A percentile compares a stretch with the other conserved stretches of the same genome.
phyloP scores from a whole-genome alignment of 2,329 filamentous ascomycete genomes.

The Arthrobotrys megalospora region DNA sequence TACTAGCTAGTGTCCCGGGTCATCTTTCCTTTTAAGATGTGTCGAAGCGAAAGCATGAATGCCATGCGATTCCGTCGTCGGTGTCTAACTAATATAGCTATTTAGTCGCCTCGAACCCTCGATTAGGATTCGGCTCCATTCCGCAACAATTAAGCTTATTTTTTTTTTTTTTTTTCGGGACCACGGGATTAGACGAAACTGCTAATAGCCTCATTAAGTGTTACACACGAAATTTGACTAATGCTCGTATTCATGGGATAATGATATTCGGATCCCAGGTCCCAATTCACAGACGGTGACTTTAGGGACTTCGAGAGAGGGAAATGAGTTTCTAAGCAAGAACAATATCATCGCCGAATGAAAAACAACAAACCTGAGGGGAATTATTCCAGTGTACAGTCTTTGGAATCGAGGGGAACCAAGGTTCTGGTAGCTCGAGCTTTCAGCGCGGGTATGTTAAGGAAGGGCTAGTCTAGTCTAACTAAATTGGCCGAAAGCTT shows the following conservation, averaged over 20 bases:
- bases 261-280: too few species aligned
- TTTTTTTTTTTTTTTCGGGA: not conserved
- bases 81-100: not conserved
- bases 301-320: too few species aligned
- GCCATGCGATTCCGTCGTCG: not conserved
- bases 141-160: constrained; percentile 7
- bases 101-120: not conserved
- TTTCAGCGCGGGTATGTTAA: not conserved
- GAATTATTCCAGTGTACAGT: too few species aligned
- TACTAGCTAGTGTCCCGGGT: not conserved
- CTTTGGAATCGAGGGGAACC: too few species aligned
- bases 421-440: too few species aligned
- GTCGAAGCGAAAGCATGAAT: constrained; percentile 2
- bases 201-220: not conserved
- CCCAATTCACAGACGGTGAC: too few species aligned
- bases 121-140: not conserved
- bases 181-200: constrained; percentile 1
- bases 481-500: not conserved
- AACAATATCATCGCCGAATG: too few species aligned
- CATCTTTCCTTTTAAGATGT: not conserved
- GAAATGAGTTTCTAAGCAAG: too few species aligned
- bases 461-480: not conserved
- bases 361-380: too few species aligned
- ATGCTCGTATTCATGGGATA: too few species aligned
- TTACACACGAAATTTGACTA: too few species aligned